Evolutionary conservation across 768 basidiomycete species (phyloP).

Genomic region (Suillus tomentosus): DNA sequence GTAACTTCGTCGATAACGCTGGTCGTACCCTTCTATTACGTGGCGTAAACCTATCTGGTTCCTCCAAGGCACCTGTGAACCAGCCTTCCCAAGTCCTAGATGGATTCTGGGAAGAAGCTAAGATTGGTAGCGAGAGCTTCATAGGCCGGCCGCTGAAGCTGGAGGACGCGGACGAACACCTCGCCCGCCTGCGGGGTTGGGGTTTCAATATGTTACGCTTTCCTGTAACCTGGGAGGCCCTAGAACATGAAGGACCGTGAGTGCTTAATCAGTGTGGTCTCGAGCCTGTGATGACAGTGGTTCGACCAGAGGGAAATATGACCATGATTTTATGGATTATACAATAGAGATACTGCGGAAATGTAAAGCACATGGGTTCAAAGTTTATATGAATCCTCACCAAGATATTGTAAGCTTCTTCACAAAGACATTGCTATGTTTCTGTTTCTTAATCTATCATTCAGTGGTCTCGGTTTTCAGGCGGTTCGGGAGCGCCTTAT

Average conservation of each 20-base stretch:
- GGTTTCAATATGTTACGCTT: conserved; percentile 87
- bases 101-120: conserved; percentile 82
- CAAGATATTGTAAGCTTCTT: conserved; percentile 78
- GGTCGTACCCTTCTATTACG: conserved; percentile 82
- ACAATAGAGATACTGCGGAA: conserved; percentile 83
- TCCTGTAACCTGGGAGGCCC: conserved; percentile 91
- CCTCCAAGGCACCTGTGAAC: conserved; percentile 79
- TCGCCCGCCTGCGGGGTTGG: conserved; percentile 86
- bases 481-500: conserved; percentile 92
- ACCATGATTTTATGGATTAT: conserved; percentile 91
- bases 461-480: conserved; percentile 94
- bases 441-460: not conserved
- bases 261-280: conserved; percentile 37
- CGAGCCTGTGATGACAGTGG: conserved; percentile 5
- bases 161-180: conserved; percentile 86
- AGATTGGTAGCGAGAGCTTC: conserved; percentile 70
- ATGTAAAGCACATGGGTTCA: conserved; percentile 91
- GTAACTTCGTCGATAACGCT: conserved; percentile 70
- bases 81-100: conserved; percentile 69
- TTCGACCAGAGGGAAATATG: conserved; percentile 74
- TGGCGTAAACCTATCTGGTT: conserved; percentile 93
- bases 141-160: conserved; percentile 77
- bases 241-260: conserved; percentile 95
- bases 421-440: not conserved
- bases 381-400: conserved; percentile 92